Percentiles rank a stretch among this genome's conserved stretches.
Conservation (phyloP, 164 flowering plant genomes). For the Echeveria elegans region DNA sequence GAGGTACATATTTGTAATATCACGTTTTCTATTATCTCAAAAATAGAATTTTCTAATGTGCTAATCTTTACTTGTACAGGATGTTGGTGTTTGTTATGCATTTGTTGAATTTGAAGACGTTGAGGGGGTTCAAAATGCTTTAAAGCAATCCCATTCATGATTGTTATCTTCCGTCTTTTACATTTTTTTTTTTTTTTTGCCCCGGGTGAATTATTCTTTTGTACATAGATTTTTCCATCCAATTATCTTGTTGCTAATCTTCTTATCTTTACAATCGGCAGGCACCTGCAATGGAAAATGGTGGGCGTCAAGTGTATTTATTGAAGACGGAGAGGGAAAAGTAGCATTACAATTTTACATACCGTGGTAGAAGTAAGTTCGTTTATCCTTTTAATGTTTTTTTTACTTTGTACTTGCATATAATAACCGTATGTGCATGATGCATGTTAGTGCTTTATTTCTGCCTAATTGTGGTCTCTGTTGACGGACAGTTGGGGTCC, state of each 20-base stretch:
- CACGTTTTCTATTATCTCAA: neutral
- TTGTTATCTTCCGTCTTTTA: neutral
- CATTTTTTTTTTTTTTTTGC: no score
- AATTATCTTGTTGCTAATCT: neutral
- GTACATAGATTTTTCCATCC: neutral
- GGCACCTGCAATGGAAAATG: constrained; percentile 47
- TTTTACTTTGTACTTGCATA: neutral
- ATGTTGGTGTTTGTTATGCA: constrained; percentile 61
- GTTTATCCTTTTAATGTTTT: neutral
- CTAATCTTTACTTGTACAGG: constrained; percentile 32
- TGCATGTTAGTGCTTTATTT: neutral
- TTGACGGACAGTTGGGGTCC: no score
- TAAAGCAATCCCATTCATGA: no score
- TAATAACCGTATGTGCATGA: no score
- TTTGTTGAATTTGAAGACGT: constrained; percentile 69
- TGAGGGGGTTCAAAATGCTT: constrained; percentile 44
- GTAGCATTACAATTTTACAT: constrained; percentile 18
- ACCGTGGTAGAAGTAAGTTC: constrained; percentile 35
- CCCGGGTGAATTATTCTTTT: no score
- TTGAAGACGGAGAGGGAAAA: constrained; percentile 52
- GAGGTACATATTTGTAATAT: constrained; percentile 38
- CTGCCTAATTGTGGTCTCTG: no score
- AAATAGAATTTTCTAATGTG: neutral
- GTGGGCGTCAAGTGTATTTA: constrained; percentile 38
- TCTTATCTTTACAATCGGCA: constrained; percentile 13